Evolutionary conservation across 176 grass and related monocot genomes (phyloP).

Genomic region (Triticum dicoccoides): DNA sequence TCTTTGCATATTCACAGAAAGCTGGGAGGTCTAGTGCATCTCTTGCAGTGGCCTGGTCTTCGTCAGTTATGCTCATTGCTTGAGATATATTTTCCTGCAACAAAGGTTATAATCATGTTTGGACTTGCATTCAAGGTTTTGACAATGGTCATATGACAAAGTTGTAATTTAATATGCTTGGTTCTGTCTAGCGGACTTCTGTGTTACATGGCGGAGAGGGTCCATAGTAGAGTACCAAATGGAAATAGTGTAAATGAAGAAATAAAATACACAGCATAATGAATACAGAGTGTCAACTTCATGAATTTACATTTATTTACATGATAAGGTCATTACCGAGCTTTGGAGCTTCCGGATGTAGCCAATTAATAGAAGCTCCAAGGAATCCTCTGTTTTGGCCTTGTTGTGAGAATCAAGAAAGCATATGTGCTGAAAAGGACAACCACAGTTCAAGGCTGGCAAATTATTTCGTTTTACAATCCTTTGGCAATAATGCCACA

Average conservation of each 20-base stretch:
- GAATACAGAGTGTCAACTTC: not conserved
- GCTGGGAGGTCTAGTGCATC: conserved; percentile 30
- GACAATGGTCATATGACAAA: not conserved
- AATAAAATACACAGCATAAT: not conserved
- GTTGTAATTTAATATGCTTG: not conserved
- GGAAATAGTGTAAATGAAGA: not conserved
- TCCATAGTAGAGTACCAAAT: not conserved
- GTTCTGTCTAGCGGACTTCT: not conserved
- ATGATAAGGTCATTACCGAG: conserved; percentile 39
- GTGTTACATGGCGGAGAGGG: not conserved
- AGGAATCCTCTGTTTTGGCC: conserved; percentile 17
- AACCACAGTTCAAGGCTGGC: conserved; percentile 3
- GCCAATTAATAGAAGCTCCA: conserved; percentile 63
- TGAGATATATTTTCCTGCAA: conserved; percentile 58
- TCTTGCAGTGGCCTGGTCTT: conserved; percentile 59
- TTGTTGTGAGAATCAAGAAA: conserved; percentile 42
- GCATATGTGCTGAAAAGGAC: conserved; percentile 47
- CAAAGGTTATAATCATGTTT: not conserved
- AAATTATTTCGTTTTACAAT: not conserved
- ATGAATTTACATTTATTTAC: not conserved
- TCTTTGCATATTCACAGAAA: conserved; percentile 32
- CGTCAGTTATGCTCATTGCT: conserved; percentile 47
- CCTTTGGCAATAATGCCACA: not conserved
- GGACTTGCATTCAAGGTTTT: conserved; percentile 11
- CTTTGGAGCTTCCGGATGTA: conserved; percentile 64